Evolutionary conservation across 371 early-diverging fungal species (phyloP), one percentile per base, ranked within the genome.

Genomic region (Syncephalis plumigaleata): DNA sequence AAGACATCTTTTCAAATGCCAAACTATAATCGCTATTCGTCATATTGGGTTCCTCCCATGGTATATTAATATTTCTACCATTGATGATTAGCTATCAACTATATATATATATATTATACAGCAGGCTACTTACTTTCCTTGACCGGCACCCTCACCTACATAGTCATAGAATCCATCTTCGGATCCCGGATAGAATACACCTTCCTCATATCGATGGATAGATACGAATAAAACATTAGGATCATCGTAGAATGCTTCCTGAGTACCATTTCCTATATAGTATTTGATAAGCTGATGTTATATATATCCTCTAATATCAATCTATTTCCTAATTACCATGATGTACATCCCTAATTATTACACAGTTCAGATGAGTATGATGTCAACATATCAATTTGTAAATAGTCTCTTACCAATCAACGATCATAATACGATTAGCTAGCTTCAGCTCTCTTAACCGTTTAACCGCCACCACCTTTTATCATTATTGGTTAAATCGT

Each of bases 341-440:
- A 60, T 93, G 93, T n/a, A 91, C 67, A 54, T 93, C 91, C 93
- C 76, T 75, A 55, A 26, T 15, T 3, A 37, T 15, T 25, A 1
- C 24, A 31, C 22, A 1, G 42, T 23, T 24, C 24, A 40, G 36
- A 39, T 39, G 9, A 37, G 24, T 24, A 48, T 2, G 47, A 47
- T 16, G 23, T 25, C 18, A 38, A 52, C 31, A n/a, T n/a, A n/a
- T n/a, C n/a, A n/a, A n/a, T n/a, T n/a, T n/a, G n/a, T n/a, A n/a
- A n/a, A n/a, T n/a, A n/a, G n/a, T n/a, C n/a, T n/a, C 54, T 64
- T 67, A 76, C 78, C 95, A 94, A 56, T 94, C 95, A 9, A 94
- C 57, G 40, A 94, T 80, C 59, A 92, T 49, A 3, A 89, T 67
- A 36, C 72, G 69, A 36, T 70, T 54, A 3, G 71, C 70, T 3